Evolutionary conservation across 306 rosid genomes (phyloP).

Genomic region (Fagus sylvatica): DNA sequence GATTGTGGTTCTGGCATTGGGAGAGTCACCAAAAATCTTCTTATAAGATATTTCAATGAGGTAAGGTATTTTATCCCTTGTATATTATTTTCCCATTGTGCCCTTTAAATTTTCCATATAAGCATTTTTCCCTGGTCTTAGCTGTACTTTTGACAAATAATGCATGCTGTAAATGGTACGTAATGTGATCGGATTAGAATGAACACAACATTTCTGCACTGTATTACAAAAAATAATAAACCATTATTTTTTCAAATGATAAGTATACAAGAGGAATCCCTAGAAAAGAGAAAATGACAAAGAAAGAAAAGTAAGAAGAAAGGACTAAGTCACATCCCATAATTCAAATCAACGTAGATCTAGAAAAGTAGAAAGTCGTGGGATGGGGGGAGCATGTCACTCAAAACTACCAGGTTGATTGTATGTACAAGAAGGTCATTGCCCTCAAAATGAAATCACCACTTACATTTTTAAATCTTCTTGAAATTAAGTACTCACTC

Average conservation of each 20-base stretch:
- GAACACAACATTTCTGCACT: not conserved
- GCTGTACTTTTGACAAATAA: not conserved
- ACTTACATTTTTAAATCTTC: too few species aligned
- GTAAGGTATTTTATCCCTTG: slow-evolving; percentile 41
- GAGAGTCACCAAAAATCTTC: slow-evolving; percentile 81
- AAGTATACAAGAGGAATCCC: not conserved
- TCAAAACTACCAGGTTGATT: not conserved
- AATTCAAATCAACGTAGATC: not conserved
- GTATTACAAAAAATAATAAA: not conserved
- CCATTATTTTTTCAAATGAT: too few species aligned
- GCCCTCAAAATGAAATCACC: not conserved
- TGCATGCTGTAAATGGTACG: not conserved
- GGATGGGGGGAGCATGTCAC: not conserved
- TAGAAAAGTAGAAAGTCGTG: not conserved
- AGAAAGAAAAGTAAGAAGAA: not conserved
- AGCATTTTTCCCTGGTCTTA: not conserved
- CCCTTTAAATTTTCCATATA: not conserved
- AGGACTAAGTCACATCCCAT: not conserved
- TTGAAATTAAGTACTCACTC: too few species aligned
- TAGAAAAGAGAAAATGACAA: not conserved
- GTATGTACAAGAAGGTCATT: not conserved
- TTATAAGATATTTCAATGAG: slow-evolving; percentile 85
- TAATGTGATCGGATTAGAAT: not conserved
- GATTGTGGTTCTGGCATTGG: slow-evolving; percentile 99
- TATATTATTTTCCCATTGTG: not conserved